These are phyloP conservation scores for Phytophthora cryptogea DNA, from an alignment of 352 stramenopile species.

Conservation along the genomic window DNA sequence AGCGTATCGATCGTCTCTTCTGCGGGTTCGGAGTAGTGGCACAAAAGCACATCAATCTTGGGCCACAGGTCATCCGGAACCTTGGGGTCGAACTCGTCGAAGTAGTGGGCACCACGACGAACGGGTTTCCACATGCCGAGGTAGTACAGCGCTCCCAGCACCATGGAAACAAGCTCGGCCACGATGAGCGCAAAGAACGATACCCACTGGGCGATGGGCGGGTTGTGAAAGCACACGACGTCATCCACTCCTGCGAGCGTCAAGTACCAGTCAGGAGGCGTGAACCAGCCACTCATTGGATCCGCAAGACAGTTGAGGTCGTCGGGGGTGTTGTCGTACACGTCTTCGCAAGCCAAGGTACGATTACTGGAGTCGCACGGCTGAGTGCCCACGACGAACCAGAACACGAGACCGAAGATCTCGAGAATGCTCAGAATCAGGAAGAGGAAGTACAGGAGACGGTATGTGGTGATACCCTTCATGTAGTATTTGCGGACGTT, in stretches of 20 bases:
- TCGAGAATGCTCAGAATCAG: slow-evolving; percentile 70
- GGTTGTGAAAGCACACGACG: slow-evolving; percentile 78
- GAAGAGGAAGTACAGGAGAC: slow-evolving; percentile 80
- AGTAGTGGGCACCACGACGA: slow-evolving; percentile 86
- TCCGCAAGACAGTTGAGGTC: slow-evolving; percentile 49
- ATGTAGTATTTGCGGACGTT: slow-evolving; percentile 91
- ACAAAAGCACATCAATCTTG: slow-evolving; percentile 84
- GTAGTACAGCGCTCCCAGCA: slow-evolving; percentile 83
- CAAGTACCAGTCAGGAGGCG: slow-evolving; percentile 79
- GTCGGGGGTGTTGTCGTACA: slow-evolving; percentile 65
- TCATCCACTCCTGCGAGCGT: slow-evolving; percentile 72
- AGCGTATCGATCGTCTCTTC: slow-evolving; percentile 88
- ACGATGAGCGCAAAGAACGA: slow-evolving; percentile 77
- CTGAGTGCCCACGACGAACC: slow-evolving; percentile 78
- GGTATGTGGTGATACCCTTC: slow-evolving; percentile 84
- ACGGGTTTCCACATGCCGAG: slow-evolving; percentile 91
- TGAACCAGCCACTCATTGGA: slow-evolving; percentile 73
- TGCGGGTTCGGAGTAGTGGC: slow-evolving; percentile 81
- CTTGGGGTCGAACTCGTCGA: slow-evolving; percentile 85
- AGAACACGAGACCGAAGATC: slow-evolving; percentile 77
- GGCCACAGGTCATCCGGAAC: slow-evolving; percentile 85
- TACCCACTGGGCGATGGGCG: slow-evolving; percentile 77
- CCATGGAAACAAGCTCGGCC: slow-evolving; percentile 68
- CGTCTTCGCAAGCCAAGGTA: slow-evolving; percentile 57
- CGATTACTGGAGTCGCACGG: slow-evolving; percentile 65